Base-by-base conservation (phyloP, 768 basidiomycete genomes). In the Xanthoconium purpureum region DNA sequence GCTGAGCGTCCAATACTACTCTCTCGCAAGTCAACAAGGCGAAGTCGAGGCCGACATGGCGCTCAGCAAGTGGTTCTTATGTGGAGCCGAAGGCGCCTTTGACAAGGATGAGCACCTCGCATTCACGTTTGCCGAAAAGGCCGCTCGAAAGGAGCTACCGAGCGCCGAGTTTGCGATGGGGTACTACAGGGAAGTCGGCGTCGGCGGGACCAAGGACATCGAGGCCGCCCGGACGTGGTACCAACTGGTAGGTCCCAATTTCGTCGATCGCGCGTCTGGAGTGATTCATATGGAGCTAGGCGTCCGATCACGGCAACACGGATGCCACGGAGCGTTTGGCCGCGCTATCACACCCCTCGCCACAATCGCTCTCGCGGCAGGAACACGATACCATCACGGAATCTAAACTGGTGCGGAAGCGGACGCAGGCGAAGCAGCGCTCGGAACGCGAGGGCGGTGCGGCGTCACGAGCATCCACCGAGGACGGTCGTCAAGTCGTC, bases 31-130 rank as follows among this genome's bases (percentile, higher is more conserved):
- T 54, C 88, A 95, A 71, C 84, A 88, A 56, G 91, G 91, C 35
- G 92, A 97, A 71, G 78, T 82, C 24, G 94, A 98, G 69, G 96
- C 96, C 0, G 94, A 98, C 68, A 95, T 98, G 94, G 95, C 94
- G 3, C 80, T 98, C 51, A 87, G 84, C 71, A 98, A 97, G 73
- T 98, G 96, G 95, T 98, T 97, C 77, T 74, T 98, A 47, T 95
- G 94, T 67, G 95, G 95, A 5, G 85, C 87, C 0, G 78, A 80
- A 36, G 82, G 82, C 9, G 74, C 77, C 14, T 94, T 97, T 63
- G 90, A 91, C 38, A 93, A 94, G 71, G 91, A 95, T 69, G 94
- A 97, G 68, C 74, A 69, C 2, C 79, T 98, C 4, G 94, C 96
- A 3, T 83, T 83, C 60, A 89, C 87, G 0, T 98, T 96, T 73